Evolutionary conservation across 2,329 filamentous ascomycete species (phyloP).

Genomic region (Aspergillus melleus): DNA sequence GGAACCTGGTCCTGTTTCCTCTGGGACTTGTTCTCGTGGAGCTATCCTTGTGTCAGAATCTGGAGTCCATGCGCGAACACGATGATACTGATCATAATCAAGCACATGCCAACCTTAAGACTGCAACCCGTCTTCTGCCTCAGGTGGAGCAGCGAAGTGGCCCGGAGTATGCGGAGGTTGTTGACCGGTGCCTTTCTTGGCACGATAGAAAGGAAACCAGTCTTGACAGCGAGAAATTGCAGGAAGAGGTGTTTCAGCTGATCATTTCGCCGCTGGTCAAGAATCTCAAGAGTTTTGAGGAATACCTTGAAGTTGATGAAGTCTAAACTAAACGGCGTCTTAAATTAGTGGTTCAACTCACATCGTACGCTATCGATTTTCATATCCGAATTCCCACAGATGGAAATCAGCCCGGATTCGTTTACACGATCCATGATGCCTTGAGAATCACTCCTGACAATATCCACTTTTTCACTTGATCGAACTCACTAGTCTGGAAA

Average conservation of each 20-base stretch:
- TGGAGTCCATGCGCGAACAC: slow-evolving; percentile 9
- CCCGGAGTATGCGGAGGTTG: background rate
- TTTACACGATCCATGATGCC: no score
- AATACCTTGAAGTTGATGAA: background rate
- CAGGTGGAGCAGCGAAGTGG: slow-evolving; percentile 20
- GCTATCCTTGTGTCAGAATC: slow-evolving; percentile 20
- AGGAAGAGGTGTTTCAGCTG: background rate
- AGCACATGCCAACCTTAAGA: slow-evolving; percentile 17
- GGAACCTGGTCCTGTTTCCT: slow-evolving; percentile 16
- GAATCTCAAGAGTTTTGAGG: background rate
- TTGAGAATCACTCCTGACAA: no score
- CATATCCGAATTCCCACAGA: no score
- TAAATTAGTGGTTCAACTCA: no score
- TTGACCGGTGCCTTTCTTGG: slow-evolving; percentile 12
- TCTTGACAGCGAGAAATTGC: background rate
- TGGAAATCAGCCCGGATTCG: no score
- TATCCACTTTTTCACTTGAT: no score
- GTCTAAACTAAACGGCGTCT: no score
- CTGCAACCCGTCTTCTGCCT: slow-evolving; percentile 14
- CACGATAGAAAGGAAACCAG: background rate
- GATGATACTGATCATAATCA: slow-evolving; percentile 18
- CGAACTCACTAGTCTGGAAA: no score
- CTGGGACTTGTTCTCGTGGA: slow-evolving; percentile 15
- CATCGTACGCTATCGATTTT: no score
- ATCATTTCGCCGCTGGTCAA: slow-evolving; percentile 5